Evolutionary conservation across 768 basidiomycete species (phyloP).

Genomic region (Brasilioporus rufonigricans): DNA sequence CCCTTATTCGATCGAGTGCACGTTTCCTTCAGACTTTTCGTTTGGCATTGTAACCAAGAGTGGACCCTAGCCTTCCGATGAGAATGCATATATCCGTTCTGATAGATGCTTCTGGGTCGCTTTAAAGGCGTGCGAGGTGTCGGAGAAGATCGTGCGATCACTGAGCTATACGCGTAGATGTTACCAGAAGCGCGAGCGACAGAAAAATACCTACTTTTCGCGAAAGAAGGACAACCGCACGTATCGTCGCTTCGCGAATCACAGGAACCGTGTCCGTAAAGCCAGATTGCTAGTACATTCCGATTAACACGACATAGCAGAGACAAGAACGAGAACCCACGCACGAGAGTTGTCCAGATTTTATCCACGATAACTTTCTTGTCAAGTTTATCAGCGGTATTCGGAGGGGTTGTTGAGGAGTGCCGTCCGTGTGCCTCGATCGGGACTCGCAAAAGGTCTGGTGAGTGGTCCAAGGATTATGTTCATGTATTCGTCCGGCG

Average conservation of each 20-base stretch:
- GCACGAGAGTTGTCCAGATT: constrained; percentile 93
- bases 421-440: constrained; percentile 93
- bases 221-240: constrained; percentile 80
- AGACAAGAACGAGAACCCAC: not conserved
- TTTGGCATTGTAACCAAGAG: constrained; percentile 83
- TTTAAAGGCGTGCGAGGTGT: constrained; percentile 88
- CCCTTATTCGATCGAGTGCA: too few species aligned
- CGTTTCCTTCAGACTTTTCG: too few species aligned
- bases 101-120: constrained; percentile 90
- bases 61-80: constrained; percentile 85
- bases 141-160: constrained; percentile 90
- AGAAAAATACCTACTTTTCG: constrained; percentile 58
- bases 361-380: constrained; percentile 82
- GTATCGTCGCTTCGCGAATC: constrained; percentile 92
- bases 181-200: constrained; percentile 1
- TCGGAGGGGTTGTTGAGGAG: constrained; percentile 81
- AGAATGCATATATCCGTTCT: constrained; percentile 97
- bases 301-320: not conserved
- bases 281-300: constrained; percentile 73
- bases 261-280: constrained; percentile 93
- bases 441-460: constrained; percentile 83
- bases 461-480: constrained; percentile 75
- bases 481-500: constrained; percentile 66
- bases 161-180: constrained; percentile 52
- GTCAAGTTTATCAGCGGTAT: constrained; percentile 84